These are phyloP conservation scores for Aspergillus coremiiformis DNA, from an alignment of 495 filamentous ascomycete genomes.

Conservation along the genomic window DNA sequence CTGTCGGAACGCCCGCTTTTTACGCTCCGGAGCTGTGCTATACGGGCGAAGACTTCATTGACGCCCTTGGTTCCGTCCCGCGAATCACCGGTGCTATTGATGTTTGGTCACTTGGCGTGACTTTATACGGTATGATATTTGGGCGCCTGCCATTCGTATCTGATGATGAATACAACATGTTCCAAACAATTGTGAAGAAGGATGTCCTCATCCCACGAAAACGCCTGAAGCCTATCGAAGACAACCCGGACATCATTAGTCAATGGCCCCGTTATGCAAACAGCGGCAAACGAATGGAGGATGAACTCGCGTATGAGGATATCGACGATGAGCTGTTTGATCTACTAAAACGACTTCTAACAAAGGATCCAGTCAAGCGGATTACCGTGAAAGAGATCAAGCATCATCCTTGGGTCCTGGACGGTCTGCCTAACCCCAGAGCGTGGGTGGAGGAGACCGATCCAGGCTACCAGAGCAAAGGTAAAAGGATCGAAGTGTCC, in stretches of 20 bases:
- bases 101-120: constrained; percentile 94
- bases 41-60: constrained; percentile 48
- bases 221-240: constrained; percentile 67
- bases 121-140: constrained; percentile 89
- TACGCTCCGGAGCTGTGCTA: constrained; percentile 98
- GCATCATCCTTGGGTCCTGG: constrained; percentile 89
- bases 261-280: constrained; percentile 25
- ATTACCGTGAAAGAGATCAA: constrained; percentile 91
- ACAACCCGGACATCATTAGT: constrained; percentile 42
- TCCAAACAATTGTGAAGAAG: constrained; percentile 80
- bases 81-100: constrained; percentile 74
- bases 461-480: constrained; percentile 68
- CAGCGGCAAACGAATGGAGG: constrained; percentile 50
- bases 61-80: constrained; percentile 34
- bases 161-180: constrained; percentile 83
- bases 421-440: constrained; percentile 64
- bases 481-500: constrained; percentile 87
- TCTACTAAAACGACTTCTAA: constrained; percentile 71
- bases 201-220: constrained; percentile 79
- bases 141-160: constrained; percentile 89
- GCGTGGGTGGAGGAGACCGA: constrained; percentile 93
- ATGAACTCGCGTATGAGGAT: constrained; percentile 76
- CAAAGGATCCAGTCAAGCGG: constrained; percentile 79
- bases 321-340: constrained; percentile 77
- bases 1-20: constrained; percentile 94